Base-by-base conservation (phyloP, 208 protist genomes). In the Trypanosoma avium region DNA sequence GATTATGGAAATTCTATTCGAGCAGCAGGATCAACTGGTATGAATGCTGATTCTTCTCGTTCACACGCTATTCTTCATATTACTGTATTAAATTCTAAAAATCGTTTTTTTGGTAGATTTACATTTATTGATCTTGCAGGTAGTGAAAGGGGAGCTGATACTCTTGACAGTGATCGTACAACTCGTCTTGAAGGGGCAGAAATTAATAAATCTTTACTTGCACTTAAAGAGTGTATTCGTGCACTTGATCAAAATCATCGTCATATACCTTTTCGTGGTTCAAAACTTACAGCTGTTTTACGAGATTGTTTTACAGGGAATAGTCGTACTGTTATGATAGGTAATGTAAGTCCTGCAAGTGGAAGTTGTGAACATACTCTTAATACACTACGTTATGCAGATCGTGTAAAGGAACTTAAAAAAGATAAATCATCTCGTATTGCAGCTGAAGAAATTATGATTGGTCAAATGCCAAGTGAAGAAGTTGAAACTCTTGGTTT, bases 91-190 rank as follows among this genome's bases (percentile, higher is more conserved):
- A 78, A 86, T 29, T 66, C 65, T 22, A 77, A 74, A 6, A 75
- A 75, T 7, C 60, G 75, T 21, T 81, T 78, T 26, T 82, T 95
- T 53, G 97, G 97, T 48, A 96, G 97, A 79, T 97, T 99, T 50
- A 98, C 93, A n/a, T 99, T 99, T 73, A 99, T 99, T 74, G 99
- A 99, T 77, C 77, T 99, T 13, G 99, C 99, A 30, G 99, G 99
- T 30, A 98, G 88, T 69, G 99, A 99, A 79, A 79, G 98, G 26
- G 97, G 90, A 12, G 92, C 94, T 6, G 98, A 99, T 73, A 99
- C 97, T 0, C 86, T 81, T 32, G 81, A 98, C 70, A 93, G 81
- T 60, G 95, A 99, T 67, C 78, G 94, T 30, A 92, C 94, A 46
- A 99, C 97, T 10, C 90, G 97, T 53, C 94, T 98, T 73, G 97